Percentiles rank a stretch among this genome's conserved stretches.
These are phyloP conservation scores for Diaporthe sp. DNA, from an alignment of 2,329 filamentous ascomycete genomes.

Conservation along the genomic window DNA sequence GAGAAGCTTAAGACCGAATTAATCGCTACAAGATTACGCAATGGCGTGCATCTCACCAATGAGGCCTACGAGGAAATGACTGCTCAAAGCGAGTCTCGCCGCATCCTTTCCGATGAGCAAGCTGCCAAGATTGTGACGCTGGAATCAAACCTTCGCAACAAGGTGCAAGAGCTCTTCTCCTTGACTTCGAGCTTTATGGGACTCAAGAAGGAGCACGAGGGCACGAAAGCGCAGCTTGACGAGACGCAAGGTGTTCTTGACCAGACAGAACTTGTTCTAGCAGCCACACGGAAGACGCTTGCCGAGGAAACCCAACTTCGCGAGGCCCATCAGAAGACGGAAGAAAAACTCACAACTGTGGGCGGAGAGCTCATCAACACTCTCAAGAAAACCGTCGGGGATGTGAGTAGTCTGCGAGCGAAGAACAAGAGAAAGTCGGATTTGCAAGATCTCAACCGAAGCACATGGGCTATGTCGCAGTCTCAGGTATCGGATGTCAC, in stretches of 20 bases:
- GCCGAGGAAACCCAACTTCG: constrained; percentile 85
- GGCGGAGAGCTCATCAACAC: constrained; percentile 84
- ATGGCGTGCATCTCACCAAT: constrained; percentile 93
- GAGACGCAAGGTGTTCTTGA: constrained; percentile 86
- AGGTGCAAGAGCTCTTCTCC: constrained; percentile 91
- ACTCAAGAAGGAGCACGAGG: constrained; percentile 91
- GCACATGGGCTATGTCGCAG: constrained; percentile 83
- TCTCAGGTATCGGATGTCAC: constrained; percentile 83
- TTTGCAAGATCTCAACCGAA: constrained; percentile 83
- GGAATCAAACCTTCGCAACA: constrained; percentile 91
- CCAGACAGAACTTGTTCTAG: constrained; percentile 88
- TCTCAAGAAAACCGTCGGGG: constrained; percentile 81
- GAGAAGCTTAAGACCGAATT: constrained; percentile 95
- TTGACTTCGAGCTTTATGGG: constrained; percentile 89
- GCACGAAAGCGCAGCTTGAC: constrained; percentile 78
- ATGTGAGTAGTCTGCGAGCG: constrained; percentile 85
- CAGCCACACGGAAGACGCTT: constrained; percentile 81
- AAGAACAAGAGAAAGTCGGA: constrained; percentile 91
- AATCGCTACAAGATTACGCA: constrained; percentile 91
- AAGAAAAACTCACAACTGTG: constrained; percentile 80
- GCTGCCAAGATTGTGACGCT: constrained; percentile 92
- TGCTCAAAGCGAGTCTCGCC: constrained; percentile 89
- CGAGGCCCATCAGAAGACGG: constrained; percentile 88
- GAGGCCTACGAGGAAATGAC: constrained; percentile 93
- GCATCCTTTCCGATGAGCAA: constrained; percentile 94